These are phyloP conservation scores for Pulicaria dysenterica DNA, from an alignment of 129 eudicot species.

Conservation along the genomic window DNA sequence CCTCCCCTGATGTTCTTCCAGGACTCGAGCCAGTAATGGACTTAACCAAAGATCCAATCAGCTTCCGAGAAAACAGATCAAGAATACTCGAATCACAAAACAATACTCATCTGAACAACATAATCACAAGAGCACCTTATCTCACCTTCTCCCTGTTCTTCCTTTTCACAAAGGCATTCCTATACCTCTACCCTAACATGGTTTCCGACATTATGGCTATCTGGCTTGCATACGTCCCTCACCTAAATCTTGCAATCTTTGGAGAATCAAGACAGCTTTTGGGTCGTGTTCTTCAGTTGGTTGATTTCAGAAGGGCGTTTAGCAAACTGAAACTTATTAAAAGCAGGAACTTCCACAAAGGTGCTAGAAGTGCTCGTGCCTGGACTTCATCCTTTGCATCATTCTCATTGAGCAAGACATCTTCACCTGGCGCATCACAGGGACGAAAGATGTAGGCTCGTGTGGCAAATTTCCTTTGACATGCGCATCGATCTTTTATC, in stretches of 20 bases:
- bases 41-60: slow-evolving; percentile 35
- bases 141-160: slow-evolving; percentile 54
- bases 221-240: slow-evolving; percentile 59
- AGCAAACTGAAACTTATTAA: slow-evolving; percentile 58
- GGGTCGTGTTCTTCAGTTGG: slow-evolving; percentile 56
- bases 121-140: slow-evolving; percentile 58
- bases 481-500: slow-evolving; percentile 1
- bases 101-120: slow-evolving; percentile 44
- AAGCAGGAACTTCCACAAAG: slow-evolving; percentile 54
- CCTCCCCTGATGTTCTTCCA: slow-evolving; percentile 19
- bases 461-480: slow-evolving; percentile 1
- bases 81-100: slow-evolving; percentile 32
- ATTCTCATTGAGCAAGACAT: slow-evolving; percentile 66
- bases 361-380: slow-evolving; percentile 71
- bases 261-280: slow-evolving; percentile 77
- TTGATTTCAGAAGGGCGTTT: slow-evolving; percentile 63
- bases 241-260: slow-evolving; percentile 62
- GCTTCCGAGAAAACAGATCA: slow-evolving; percentile 19
- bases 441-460: slow-evolving; percentile 31
- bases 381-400: slow-evolving; percentile 93
- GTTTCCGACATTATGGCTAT: slow-evolving; percentile 42
- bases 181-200: slow-evolving; percentile 53
- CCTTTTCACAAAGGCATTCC: slow-evolving; percentile 46
- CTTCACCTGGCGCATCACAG: slow-evolving; percentile 44
- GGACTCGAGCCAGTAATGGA: slow-evolving; percentile 46